Evolutionary conservation across 805 yeast species (phyloP).

Genomic region (Starmerella potacharoeniae): DNA sequence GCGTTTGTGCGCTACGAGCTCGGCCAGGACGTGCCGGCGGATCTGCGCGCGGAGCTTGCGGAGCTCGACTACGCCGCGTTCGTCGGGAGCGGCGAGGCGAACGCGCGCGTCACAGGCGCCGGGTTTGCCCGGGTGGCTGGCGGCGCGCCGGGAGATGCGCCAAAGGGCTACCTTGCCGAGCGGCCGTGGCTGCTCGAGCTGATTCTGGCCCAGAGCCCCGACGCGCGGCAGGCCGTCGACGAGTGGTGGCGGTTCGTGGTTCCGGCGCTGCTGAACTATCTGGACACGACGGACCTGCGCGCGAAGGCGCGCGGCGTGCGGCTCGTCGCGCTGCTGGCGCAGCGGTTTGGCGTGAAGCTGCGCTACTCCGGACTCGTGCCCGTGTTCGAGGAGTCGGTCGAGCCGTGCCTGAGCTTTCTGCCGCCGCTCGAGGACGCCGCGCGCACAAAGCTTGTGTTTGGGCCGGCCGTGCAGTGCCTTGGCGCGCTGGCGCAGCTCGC

Average conservation of each 20-base stretch:
- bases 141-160: not conserved
- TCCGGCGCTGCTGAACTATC: slow-evolving; percentile 25
- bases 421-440: slow-evolving; percentile 26
- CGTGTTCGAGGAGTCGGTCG: slow-evolving; percentile 25
- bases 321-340: slow-evolving; percentile 12
- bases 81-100: not conserved
- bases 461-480: slow-evolving; percentile 36
- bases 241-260: slow-evolving; percentile 26
- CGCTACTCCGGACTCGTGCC: slow-evolving; percentile 23
- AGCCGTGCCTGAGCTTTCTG: slow-evolving; percentile 24
- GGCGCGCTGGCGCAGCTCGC: slow-evolving; percentile 30
- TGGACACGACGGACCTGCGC: slow-evolving; percentile 24
- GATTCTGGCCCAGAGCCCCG: not conserved
- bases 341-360: slow-evolving; percentile 9
- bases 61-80: not conserved
- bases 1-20: slow-evolving; percentile 6
- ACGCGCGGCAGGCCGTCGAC: not conserved
- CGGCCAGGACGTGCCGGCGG: not conserved
- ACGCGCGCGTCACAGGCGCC: slow-evolving; percentile 1
- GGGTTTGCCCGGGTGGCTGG: slow-evolving; percentile 4
- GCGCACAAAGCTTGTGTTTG: slow-evolving; percentile 16
- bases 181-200: slow-evolving; percentile 18
- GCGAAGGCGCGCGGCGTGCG: slow-evolving; percentile 23
- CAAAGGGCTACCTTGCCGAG: not conserved
- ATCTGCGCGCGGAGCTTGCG: not conserved